These are phyloP conservation scores for Aspergillus flavus DNA, from an alignment of 2,329 filamentous ascomycete genomes.

Conservation along the genomic window DNA sequence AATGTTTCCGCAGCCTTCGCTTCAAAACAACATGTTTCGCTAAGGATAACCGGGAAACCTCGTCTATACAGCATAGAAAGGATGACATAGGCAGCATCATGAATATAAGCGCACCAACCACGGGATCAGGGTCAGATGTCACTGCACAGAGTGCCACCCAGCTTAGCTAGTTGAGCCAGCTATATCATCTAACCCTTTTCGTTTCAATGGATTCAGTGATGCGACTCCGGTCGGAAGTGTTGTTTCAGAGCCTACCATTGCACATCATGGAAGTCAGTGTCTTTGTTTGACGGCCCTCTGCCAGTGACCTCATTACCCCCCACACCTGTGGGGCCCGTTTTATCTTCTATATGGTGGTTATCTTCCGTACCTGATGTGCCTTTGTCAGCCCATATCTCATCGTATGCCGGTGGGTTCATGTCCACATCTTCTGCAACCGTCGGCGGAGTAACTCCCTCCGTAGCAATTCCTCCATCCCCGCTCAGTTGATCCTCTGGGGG, in stretches of 20 bases:
- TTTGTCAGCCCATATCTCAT: slow-evolving; percentile 26
- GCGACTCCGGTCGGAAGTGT: slow-evolving; percentile 13
- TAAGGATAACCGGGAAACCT: neutral
- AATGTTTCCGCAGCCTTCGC: neutral
- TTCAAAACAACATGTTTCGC: neutral
- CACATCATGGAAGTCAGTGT: slow-evolving; percentile 30
- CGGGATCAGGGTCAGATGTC: neutral
- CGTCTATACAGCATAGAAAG: neutral
- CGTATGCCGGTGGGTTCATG: slow-evolving; percentile 34
- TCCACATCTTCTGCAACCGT: slow-evolving; percentile 25
- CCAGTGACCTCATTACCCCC: slow-evolving; percentile 12
- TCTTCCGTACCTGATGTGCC: slow-evolving; percentile 33
- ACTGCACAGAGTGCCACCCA: neutral
- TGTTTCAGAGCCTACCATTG: slow-evolving; percentile 31
- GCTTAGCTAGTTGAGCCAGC: neutral
- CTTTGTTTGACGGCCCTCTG: slow-evolving; percentile 17
- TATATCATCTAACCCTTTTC: slow-evolving; percentile 30
- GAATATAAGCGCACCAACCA: neutral
- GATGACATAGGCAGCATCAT: neutral
- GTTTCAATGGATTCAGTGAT: slow-evolving; percentile 38
- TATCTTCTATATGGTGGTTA: slow-evolving; percentile 16
- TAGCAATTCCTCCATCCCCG: slow-evolving; percentile 6
- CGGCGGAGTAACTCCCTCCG: slow-evolving; percentile 19
- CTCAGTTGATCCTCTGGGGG: slow-evolving; percentile 10
- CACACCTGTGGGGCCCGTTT: neutral